These are phyloP conservation scores for Phyllosticta citribraziliensis DNA, from an alignment of 2,329 filamentous ascomycete species.

Conservation along the genomic window DNA sequence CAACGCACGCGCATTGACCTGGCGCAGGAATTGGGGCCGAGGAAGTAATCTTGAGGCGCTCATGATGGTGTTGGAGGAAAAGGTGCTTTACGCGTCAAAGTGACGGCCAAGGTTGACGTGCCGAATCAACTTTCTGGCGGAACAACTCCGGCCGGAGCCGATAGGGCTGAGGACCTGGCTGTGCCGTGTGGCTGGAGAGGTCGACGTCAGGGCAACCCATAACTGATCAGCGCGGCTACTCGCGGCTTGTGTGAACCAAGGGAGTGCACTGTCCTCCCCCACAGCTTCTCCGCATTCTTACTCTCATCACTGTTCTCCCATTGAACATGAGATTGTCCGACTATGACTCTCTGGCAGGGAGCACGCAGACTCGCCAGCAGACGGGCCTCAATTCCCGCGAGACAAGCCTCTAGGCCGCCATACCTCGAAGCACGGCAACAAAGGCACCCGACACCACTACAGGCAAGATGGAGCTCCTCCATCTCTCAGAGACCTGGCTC, in stretches of 20 bases:
- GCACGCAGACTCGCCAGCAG: conserved; percentile 14
- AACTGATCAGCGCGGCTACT: conserved; percentile 16
- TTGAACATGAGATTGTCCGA: conserved; percentile 18
- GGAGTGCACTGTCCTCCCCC: conserved; percentile 14
- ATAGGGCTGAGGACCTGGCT: conserved; percentile 8
- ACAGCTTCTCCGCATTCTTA: conserved; percentile 14
- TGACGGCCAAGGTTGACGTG: background rate
- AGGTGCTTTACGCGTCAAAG: background rate
- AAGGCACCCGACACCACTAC: background rate
- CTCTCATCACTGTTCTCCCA: background rate
- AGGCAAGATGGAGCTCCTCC: conserved; percentile 28
- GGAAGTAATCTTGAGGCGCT: conserved; percentile 18
- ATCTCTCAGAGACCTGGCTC: conserved; percentile 50
- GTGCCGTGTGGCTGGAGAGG: conserved; percentile 1
- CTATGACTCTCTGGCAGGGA: conserved; percentile 26
- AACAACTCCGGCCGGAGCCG: background rate
- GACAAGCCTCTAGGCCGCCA: background rate
- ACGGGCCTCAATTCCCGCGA: conserved; percentile 12
- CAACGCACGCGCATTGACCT: conserved; percentile 7
- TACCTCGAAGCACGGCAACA: background rate
- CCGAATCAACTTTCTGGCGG: conserved; percentile 6
- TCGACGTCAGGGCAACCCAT: conserved; percentile 19
- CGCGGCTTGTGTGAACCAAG: conserved; percentile 6
- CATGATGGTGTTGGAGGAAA: conserved; percentile 12
- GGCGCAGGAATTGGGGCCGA: conserved; percentile 23